A percentile compares a stretch with the other conserved stretches of the same genome.
Evolutionary conservation across 345 rosid species (phyloP).

Genomic region (Alliaria petiolata): DNA sequence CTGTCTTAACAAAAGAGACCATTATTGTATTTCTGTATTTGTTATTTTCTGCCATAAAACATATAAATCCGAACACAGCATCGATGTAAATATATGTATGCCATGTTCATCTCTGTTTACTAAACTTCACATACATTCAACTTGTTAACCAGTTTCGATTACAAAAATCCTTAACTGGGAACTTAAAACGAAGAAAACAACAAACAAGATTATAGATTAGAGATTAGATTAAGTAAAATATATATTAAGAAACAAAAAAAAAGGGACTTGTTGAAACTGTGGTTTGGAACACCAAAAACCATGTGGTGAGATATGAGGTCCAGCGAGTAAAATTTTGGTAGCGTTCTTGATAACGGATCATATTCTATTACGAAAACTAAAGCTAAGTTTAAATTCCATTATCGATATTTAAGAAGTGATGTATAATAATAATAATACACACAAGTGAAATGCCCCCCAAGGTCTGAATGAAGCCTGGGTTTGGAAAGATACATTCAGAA

Average conservation of each 20-base stretch:
- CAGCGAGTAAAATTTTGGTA: no score
- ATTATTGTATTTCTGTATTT: constrained; percentile 5
- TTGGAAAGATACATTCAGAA: background rate
- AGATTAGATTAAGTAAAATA: no score
- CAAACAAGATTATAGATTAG: no score
- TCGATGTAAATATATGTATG: constrained; percentile 4
- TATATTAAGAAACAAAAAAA: no score
- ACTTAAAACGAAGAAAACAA: no score
- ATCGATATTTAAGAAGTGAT: background rate
- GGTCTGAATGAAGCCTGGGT: background rate
- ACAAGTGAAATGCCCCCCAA: background rate
- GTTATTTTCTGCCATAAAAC: background rate
- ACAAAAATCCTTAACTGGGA: no score
- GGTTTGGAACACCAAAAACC: no score
- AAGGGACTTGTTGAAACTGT: no score
- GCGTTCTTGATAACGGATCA: background rate
- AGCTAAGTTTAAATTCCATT: background rate
- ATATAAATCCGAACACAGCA: constrained; percentile 12
- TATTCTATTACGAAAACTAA: background rate
- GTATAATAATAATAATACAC: background rate
- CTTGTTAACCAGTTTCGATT: no score
- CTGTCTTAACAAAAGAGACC: constrained; percentile 16
- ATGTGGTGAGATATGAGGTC: no score
- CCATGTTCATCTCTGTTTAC: background rate
- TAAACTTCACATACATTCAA: no score